Conservation (phyloP, 495 filamentous ascomycete genomes). For the Xylaria scruposa region DNA sequence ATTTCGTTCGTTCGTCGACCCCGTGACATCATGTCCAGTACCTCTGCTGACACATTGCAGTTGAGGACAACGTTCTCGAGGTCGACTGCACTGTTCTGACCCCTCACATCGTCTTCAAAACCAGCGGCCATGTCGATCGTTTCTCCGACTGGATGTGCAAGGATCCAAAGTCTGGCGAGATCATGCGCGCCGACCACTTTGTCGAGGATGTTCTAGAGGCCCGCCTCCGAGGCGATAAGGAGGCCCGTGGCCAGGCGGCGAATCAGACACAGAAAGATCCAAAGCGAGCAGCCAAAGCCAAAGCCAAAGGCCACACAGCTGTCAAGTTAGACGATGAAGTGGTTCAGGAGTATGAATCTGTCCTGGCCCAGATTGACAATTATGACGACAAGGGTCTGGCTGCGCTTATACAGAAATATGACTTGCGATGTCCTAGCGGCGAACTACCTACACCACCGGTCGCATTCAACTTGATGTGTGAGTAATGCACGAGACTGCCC, state of each 20-base stretch:
- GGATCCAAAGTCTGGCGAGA: constrained; percentile 96
- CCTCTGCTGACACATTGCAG: too few species aligned
- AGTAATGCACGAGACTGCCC: too few species aligned
- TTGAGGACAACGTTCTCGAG: constrained; percentile 91
- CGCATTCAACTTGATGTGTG: constrained; percentile 78
- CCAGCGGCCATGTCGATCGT: constrained; percentile 95
- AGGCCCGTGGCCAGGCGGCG: constrained; percentile 74
- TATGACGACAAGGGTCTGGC: constrained; percentile 73
- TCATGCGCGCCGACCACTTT: constrained; percentile 93
- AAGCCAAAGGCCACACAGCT: constrained; percentile 58
- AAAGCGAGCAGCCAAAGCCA: constrained; percentile 57
- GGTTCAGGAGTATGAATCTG: constrained; percentile 73
- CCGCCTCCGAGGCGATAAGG: constrained; percentile 80
- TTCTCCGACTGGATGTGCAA: constrained; percentile 99
- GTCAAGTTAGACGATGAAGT: constrained; percentile 71
- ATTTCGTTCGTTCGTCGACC: constrained; percentile 64
- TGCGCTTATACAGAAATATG: constrained; percentile 72
- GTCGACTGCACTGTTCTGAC: constrained; percentile 86
- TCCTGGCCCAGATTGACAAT: constrained; percentile 78
- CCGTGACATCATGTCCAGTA: too few species aligned
- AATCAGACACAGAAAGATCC: constrained; percentile 65
- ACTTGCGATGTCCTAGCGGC: constrained; percentile 59
- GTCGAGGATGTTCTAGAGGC: constrained; percentile 91
- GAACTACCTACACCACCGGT: constrained; percentile 66
- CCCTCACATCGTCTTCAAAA: constrained; percentile 91